Evolutionary conservation across 192 early-diverging fungal species (phyloP), one percentile per base, ranked within the genome.

Genomic region (Chytriomyces sp.): DNA sequence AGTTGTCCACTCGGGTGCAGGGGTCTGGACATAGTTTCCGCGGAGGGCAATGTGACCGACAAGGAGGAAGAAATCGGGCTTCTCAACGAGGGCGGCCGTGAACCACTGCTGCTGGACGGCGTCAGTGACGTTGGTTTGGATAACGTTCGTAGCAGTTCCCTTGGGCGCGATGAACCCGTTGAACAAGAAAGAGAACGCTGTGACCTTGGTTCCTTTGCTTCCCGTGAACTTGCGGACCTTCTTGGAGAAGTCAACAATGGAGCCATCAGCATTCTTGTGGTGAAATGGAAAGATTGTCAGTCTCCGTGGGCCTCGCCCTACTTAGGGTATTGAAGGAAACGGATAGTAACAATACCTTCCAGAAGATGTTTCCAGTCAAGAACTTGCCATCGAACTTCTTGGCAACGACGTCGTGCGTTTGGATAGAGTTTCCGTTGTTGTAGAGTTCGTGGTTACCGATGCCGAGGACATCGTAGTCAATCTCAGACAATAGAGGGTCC

Each of bases 71-170:
- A 86, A 70, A 73, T 86, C 85, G n/a, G 80, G 71, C 1, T 76
- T 65, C 39, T 81, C 38, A 40, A 64, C 72, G 59, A 86, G 61
- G 14, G 85, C 76, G 34, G 83, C 65, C 39, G 78, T 56, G 77
- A 86, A 86, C 85, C 85, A 86, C 25, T 75, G 74, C 39, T 79
- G n/a, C 5, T 78, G 83, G 17, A 86, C 77, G 2, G 80, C 84
- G 57, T 59, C 70, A n/a, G 76, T 78, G 56, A 84, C 75, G 38
- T 33, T 66, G 55, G 64, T 70, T n/a, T n/a, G n/a, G n/a, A n/a
- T n/a, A 39, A 86, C 32, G 30, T 59, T 79, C n/a, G 77, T 72
- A 0, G 26, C 33, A 55, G 81, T 83, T 40, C 62, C 62, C 14
- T 39, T 7, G 5, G n/a, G 44, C 5, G 19, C 39, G n/a, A n/a